Conservation (phyloP, 257 asterid species). For the Jaltomata sinuosa region DNA sequence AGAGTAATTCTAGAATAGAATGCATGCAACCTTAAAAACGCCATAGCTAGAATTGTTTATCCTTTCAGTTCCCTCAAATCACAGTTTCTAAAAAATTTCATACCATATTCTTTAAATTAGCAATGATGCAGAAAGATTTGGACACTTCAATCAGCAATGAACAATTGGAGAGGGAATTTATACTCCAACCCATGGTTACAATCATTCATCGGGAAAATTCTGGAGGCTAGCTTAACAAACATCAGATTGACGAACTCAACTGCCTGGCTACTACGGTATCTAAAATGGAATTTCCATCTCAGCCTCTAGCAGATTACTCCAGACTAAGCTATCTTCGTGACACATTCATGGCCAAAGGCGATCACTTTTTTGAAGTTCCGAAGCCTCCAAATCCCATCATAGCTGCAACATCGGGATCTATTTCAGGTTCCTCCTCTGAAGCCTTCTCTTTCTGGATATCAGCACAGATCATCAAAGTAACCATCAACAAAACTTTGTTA, state of each 20-base stretch:
- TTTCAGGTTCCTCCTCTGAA: slow-evolving; percentile 81
- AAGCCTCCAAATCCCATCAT: slow-evolving; percentile 99
- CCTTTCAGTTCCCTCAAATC: background rate
- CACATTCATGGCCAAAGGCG: background rate
- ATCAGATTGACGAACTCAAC: background rate
- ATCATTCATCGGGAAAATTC: background rate
- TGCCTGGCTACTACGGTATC: background rate
- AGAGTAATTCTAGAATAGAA: background rate
- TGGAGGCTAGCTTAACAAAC: background rate
- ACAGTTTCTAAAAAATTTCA: background rate
- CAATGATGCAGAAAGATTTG: background rate
- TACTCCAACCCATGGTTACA: background rate
- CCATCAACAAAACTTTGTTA: background rate
- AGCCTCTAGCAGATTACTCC: background rate
- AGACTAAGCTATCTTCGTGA: background rate
- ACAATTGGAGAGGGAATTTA: background rate
- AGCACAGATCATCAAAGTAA: background rate
- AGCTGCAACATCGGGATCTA: slow-evolving; percentile 88
- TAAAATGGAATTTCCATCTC: background rate
- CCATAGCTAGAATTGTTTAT: background rate
- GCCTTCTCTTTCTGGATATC: slow-evolving; percentile 66
- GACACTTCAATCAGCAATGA: background rate
- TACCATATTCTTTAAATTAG: background rate
- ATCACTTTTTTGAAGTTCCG: slow-evolving; percentile 69
- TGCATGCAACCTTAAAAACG: background rate